Base-by-base conservation (phyloP, 306 rosid genomes). In the Gastrolobium villosum region DNA sequence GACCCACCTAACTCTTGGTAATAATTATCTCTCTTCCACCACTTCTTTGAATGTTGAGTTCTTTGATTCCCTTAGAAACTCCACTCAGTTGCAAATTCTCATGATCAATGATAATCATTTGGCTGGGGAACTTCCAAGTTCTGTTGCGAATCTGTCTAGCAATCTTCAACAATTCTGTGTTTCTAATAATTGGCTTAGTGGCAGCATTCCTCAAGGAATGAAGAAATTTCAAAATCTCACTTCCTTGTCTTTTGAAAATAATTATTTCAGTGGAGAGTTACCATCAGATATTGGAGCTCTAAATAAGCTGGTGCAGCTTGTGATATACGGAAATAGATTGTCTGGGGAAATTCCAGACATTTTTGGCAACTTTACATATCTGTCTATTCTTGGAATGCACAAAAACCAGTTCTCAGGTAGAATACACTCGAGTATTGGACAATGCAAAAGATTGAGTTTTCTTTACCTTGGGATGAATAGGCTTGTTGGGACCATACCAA, bases 291-390 rank as follows among this genome's bases (percentile, higher is more conserved):
- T 86, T 20, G 82, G 82, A 73, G 31, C 75, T 11, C 46, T 83
- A 11, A 53, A 41, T 13, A 48, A 83, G 15, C 56, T 86, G 45
- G 28, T 2, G 56, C 6, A 0, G 5, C 63, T 86, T n/a, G 0
- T 0, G 10, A 7, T 68, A 37, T 2, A 54, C 56, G 7, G 1
- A 7, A 86, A 86, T 15, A 20, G 20, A 6, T 61, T 86, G n/a
- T 83, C 86, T 4, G 79, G 85, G n/a, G 84, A 83, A 56, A 77
- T 86, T 78, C 87, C 87, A 0, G 82, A 86, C 10, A 63, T 80
- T 1, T 86, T 86, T 77, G 83, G 89, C 10, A 86, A 86, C 77
- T 53, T 83, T 3, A 48, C 89, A 7, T 68, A 46, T 56, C 40
- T 83, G 1, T 48, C 1, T 54, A 0, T 0, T 8, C 83, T 80